Evolutionary conservation across 2,329 filamentous ascomycete genomes (phyloP), one percentile per base, ranked within the genome.

Genomic region (Talaromyces rugulosus): DNA sequence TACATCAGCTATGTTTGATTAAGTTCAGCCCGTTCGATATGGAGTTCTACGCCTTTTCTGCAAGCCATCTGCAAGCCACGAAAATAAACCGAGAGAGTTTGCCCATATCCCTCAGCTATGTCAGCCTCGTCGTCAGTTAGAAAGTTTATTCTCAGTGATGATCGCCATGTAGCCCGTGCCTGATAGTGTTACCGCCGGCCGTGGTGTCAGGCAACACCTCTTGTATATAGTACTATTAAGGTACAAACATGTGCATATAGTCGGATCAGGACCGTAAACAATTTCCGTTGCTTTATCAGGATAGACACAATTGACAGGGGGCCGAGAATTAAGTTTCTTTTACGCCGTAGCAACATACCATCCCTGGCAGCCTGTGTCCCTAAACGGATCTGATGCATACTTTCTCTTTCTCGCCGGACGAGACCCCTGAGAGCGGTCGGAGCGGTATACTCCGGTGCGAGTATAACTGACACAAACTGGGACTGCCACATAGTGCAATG

Each of bases 1-100:
- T 4, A 18, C 18, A 12, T 14, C 18, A 18, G 18, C 18, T 8
- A 47, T 27, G 18, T 12, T 23, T 11, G 7, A 47, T 11, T 27
- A 11, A 23, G 16, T 47, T 18, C n/a, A 23, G 42, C 42, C n/a
- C 42, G 42, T 47, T 47, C 3, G 42, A 47, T 18, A 9, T 47
- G 40, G 23, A 47, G 8, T 47, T 47, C 44, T 27, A 47, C 8
- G 44, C 34, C 28, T 34, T 44, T 23, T 47, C 52, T 55, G 58
- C 58, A 60, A 60, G 52, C 51, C 58, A 50, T 28, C 58, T 60
- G 58, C 58, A 60, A 56, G 58, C 58, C 58, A 56, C 58, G 23
- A 30, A 42, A 23, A 56, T 8, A 31, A 53, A 18, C n/a, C 23
- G 44, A 47, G 44, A 27, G 7, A 5, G 44, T 11, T 12, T 27